phyloP scores from a whole-genome alignment of 169 alveolate genomes.

The Cryptosporidium parvum region DNA sequence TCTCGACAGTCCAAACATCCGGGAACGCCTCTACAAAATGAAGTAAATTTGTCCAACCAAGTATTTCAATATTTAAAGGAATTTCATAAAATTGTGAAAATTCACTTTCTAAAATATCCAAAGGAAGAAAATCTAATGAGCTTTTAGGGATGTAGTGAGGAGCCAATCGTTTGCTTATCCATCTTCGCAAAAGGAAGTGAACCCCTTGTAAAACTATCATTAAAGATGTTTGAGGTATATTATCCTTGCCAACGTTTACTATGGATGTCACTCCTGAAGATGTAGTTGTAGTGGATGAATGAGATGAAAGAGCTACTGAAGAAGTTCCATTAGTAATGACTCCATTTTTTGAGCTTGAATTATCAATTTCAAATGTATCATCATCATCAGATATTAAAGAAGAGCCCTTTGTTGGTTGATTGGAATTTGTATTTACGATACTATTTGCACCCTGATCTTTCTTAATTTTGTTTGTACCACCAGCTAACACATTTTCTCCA shows the following conservation, averaged over 20 bases:
- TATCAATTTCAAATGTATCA: background rate
- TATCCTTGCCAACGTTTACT: conserved; percentile 20
- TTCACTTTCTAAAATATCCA: conserved; percentile 59
- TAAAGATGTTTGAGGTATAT: conserved; percentile 54
- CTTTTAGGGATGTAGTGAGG: conserved; percentile 63
- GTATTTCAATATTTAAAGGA: conserved; percentile 52
- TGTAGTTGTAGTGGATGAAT: conserved; percentile 13
- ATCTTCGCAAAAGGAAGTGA: conserved; percentile 58
- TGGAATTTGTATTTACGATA: background rate
- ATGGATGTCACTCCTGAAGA: background rate
- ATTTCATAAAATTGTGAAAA: conserved; percentile 42
- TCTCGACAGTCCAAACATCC: conserved; percentile 72
- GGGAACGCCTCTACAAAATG: conserved; percentile 75
- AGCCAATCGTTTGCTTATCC: conserved; percentile 58
- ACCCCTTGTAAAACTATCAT: conserved; percentile 70
- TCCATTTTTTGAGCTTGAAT: conserved; percentile 3
- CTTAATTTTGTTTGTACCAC: background rate
- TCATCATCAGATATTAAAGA: background rate
- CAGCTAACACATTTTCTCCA: background rate
- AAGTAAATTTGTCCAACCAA: conserved; percentile 71
- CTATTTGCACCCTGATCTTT: background rate
- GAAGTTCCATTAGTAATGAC: background rate
- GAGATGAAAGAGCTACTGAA: conserved; percentile 2
- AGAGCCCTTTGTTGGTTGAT: background rate
- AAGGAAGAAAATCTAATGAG: conserved; percentile 61